Base-by-base conservation (phyloP, 352 stramenopile species). In the Globisporangium nodosum region DNA sequence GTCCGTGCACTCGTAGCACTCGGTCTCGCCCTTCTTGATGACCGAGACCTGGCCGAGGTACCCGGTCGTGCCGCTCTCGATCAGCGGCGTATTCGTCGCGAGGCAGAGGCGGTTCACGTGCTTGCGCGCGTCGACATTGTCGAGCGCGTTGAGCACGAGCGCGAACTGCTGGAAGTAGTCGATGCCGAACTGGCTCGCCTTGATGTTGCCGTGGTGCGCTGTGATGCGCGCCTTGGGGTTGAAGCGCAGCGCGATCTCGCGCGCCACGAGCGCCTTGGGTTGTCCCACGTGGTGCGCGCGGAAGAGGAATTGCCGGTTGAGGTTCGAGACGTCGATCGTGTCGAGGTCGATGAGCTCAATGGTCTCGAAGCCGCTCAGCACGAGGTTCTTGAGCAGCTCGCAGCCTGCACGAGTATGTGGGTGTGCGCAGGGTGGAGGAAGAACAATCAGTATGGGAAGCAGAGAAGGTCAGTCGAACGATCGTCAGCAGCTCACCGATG, bases 261-360 rank as follows among this genome's bases (percentile, higher is more conserved):
- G 82, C 8, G 85, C 85, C 33, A 93, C 82, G 0, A 93, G 73
- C 40, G 96, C 96, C 77, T 99, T 99, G 40, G 96, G 81, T 70
- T 98, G 80, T 1, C 97, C 97, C 21, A 99, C 97, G 71, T 99
- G 97, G 30, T 98, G 80, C 51, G 76, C 92, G 16, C 97, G 88
- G 76, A 99, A 99, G 8, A 99, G 79, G 60, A 99, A 99, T 76
- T 99, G 98, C 16, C 98, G 90, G 79, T 99, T 99, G 54, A 99
- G 75, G 76, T 99, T 99, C 21, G 96, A 99, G 58, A 99, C 96
- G 76, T 99, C 97, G 69, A 99, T 99, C 31, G 96, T 99, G 75
- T 99, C 98, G 43, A 99, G 70, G 71, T 99, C 98, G 58, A 99
- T 97, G 11, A 98, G 66, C 48, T 91, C 71, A 66, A 97, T 90